These are phyloP conservation scores for Psidium friedrichsthalianum DNA, from an alignment of 345 rosid genomes.

Conservation along the genomic window DNA sequence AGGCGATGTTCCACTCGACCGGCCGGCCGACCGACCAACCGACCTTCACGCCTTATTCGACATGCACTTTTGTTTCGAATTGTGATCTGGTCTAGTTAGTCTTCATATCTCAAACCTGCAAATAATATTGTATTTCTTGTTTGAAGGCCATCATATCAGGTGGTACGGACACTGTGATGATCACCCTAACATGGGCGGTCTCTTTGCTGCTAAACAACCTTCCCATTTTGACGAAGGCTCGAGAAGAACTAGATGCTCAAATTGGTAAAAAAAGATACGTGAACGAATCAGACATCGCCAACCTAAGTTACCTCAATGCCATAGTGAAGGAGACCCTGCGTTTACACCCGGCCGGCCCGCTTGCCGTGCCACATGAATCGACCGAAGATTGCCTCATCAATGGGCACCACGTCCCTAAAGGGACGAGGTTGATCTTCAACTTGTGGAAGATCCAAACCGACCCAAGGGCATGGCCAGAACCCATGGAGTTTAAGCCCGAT, in stretches of 20 bases:
- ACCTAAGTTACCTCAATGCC: conserved; percentile 21
- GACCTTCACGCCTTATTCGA: too few species aligned
- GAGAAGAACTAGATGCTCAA: not conserved
- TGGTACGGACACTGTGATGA: not conserved
- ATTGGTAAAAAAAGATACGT: conserved; percentile 7
- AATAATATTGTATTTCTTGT: not conserved
- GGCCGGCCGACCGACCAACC: not conserved
- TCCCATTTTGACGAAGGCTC: not conserved
- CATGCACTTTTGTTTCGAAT: too few species aligned
- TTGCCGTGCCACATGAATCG: conserved; percentile 12
- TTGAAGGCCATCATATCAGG: conserved; percentile 4
- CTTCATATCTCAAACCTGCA: too few species aligned
- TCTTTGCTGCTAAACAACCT: conserved; percentile 5
- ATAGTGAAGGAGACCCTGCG: conserved; percentile 29
- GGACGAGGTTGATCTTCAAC: conserved; percentile 20
- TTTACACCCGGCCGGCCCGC: conserved; percentile 19
- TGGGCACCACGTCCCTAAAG: conserved; percentile 15
- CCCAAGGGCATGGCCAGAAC: conserved; percentile 21
- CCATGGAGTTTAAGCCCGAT: conserved; percentile 24
- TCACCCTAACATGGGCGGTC: conserved; percentile 8
- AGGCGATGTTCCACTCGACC: not conserved
- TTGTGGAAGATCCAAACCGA: conserved; percentile 24
- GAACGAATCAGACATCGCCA: conserved; percentile 11
- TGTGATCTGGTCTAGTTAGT: too few species aligned
- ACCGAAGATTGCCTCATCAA: conserved; percentile 13